Evolutionary conservation across 148 eudicot genomes (phyloP), one percentile per base, ranked within the genome.

Genomic region (Simmondsia chinensis): DNA sequence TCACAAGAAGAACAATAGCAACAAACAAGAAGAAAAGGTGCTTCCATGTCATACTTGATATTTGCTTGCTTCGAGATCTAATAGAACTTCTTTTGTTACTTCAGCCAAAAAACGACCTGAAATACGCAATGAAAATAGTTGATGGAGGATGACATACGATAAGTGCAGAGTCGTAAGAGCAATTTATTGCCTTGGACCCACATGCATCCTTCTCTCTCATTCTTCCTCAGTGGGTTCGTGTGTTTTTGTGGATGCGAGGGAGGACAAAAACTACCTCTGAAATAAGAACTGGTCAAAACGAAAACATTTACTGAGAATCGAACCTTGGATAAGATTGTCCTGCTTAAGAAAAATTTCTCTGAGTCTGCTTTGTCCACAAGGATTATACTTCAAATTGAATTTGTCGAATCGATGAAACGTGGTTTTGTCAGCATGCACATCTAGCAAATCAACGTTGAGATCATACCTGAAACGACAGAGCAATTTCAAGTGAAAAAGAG

Each of bases 311-410:
- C n/a, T n/a, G n/a, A n/a, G n/a, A n/a, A n/a, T n/a, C n/a, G n/a
- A 31, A 82, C 93, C 93, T 78, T 82, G 93, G 61, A 82, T 82
- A 28, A 82, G 82, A 70, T 82, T 82, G 51, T 82, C 93, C 57
- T 82, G 86, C 70, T 82, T 82, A 48, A 78, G 50, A 59, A 82
- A 82, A 26, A 82, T 82, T 69, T 82, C 86, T 51, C 93, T 66
- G 32, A 82, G 86, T 54, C 93, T 72, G 45, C 93, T 82, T 58
- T 82, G 86, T 25, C 93, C 93, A 70, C 93, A 82, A 48, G 93
- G 86, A 70, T 82, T 82, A 61, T 82, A 82, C 73, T 82, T 82
- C n/a, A 82, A 80, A 65, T 78, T 82, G 64, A 82, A 82, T 50
- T 75, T 82, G 68, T 82, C 93, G 44, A 82, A 82, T 0, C 93